A percentile compares a stretch with the other conserved stretches of the same genome.
phyloP scores from a whole-genome alignment of 768 basidiomycete species.

The Leccinum rimulosum region DNA sequence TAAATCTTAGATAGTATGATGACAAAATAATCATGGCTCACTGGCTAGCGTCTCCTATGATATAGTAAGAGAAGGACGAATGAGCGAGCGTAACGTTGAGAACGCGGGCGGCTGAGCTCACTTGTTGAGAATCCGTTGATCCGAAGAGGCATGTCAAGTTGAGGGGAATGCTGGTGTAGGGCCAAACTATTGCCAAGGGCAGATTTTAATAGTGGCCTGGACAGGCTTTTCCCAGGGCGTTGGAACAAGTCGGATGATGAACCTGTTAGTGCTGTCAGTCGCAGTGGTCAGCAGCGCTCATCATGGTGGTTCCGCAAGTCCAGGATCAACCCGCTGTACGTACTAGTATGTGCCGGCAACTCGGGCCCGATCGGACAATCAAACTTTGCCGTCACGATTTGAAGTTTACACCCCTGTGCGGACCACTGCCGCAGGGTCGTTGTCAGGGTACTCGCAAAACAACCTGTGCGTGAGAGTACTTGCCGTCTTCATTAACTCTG shows the following conservation, averaged over 20 bases:
- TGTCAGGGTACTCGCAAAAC: neutral
- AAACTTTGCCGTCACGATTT: too few relatives aligned
- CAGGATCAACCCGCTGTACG: too few relatives aligned
- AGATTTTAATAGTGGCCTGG: neutral
- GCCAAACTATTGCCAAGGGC: neutral
- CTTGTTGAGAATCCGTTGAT: neutral
- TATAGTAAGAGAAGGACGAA: conserved; percentile 4
- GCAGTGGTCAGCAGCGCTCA: too few relatives aligned
- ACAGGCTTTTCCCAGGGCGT: neutral
- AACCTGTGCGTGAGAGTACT: neutral
- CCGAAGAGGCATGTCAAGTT: neutral
- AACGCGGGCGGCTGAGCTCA: neutral
- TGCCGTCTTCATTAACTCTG: neutral
- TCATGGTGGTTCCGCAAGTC: too few relatives aligned
- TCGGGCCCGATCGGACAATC: neutral
- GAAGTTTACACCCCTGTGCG: neutral
- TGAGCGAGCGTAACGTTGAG: conserved; percentile 6
- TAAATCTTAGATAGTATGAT: conserved; percentile 6
- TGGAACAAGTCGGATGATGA: neutral
- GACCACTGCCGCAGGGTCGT: neutral
- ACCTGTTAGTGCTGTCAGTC: too few relatives aligned
- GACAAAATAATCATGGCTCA: conserved; percentile 17
- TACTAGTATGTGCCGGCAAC: neutral
- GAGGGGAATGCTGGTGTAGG: neutral
- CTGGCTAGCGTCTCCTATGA: conserved; percentile 26